A percentile compares a stretch with the other conserved stretches of the same genome.
Conservation (phyloP, 495 filamentous ascomycete genomes). For the Rhizodiscina lignyota region DNA sequence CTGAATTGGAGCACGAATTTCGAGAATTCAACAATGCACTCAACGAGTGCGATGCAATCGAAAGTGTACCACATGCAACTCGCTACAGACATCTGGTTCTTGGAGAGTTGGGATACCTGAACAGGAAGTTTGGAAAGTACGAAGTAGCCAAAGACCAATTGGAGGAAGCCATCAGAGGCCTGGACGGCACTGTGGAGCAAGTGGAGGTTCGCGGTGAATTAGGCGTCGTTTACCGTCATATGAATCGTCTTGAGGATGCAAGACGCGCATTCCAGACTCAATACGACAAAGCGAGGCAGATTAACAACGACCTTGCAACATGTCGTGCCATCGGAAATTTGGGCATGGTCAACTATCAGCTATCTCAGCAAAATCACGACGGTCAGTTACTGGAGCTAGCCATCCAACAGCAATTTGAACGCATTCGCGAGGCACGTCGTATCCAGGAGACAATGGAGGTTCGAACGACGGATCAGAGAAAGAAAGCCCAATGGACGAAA, state of each 20-base stretch:
- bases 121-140: neutral
- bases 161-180: neutral
- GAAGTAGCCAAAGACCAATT: conserved; percentile 1
- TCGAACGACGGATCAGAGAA: neutral
- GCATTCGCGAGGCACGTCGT: conserved; percentile 7
- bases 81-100: neutral
- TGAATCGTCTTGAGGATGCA: conserved; percentile 12
- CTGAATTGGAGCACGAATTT: neutral
- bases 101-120: neutral
- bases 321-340: conserved; percentile 22
- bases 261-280: conserved; percentile 11
- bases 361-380: conserved; percentile 6
- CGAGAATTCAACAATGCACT: neutral
- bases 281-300: conserved; percentile 11
- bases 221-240: conserved; percentile 16
- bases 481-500: neutral
- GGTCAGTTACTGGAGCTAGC: conserved; percentile 2
- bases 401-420: conserved; percentile 7
- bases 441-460: conserved; percentile 12
- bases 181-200: conserved; percentile 3
- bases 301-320: conserved; percentile 5
- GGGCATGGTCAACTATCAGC: conserved; percentile 20
- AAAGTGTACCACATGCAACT: neutral
- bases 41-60: neutral
- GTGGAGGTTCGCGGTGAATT: conserved; percentile 15